These are phyloP conservation scores for Zymoseptoria passerinii DNA, from an alignment of 2,329 filamentous ascomycete genomes.

Conservation along the genomic window DNA sequence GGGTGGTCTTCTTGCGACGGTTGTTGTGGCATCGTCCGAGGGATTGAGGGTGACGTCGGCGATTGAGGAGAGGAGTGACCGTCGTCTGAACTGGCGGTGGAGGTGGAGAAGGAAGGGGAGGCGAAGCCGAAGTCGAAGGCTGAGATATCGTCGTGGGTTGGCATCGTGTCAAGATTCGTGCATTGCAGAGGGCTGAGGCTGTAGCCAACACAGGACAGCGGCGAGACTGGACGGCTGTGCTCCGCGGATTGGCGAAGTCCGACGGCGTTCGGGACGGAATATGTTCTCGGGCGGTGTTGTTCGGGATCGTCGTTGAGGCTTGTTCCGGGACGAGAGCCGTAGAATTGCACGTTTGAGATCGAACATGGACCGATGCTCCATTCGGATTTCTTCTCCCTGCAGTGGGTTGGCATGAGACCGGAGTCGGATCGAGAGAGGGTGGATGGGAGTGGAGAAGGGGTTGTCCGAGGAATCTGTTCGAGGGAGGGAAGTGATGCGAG, in stretches of 20 bases:
- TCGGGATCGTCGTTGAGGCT: slow-evolving; percentile 10
- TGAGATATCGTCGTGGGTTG: slow-evolving; percentile 5
- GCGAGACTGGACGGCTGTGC: slow-evolving; percentile 6
- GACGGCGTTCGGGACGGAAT: slow-evolving; percentile 11
- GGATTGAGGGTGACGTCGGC: neutral
- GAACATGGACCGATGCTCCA: slow-evolving; percentile 9
- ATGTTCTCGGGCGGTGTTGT: slow-evolving; percentile 12
- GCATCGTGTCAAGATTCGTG: slow-evolving; percentile 4
- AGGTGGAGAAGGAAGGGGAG: slow-evolving; percentile 29
- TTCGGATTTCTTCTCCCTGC: slow-evolving; percentile 2
- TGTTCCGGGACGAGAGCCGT: slow-evolving; percentile 16
- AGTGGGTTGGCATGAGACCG: neutral
- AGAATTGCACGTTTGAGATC: slow-evolving; percentile 19
- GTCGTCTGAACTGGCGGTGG: slow-evolving; percentile 25
- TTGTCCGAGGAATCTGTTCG: slow-evolving; percentile 1
- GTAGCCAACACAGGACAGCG: slow-evolving; percentile 3
- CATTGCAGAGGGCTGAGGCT: slow-evolving; percentile 1
- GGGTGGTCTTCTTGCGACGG: neutral
- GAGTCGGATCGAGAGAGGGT: neutral
- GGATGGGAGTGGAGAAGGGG: neutral
- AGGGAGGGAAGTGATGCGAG: slow-evolving; percentile 7
- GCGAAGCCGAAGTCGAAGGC: slow-evolving; percentile 13
- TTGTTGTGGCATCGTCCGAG: neutral
- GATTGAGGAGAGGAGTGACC: neutral
- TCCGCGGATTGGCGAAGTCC: slow-evolving; percentile 12